These are phyloP conservation scores for Lentinula boryana DNA, from an alignment of 768 basidiomycete genomes.

Conservation along the genomic window DNA sequence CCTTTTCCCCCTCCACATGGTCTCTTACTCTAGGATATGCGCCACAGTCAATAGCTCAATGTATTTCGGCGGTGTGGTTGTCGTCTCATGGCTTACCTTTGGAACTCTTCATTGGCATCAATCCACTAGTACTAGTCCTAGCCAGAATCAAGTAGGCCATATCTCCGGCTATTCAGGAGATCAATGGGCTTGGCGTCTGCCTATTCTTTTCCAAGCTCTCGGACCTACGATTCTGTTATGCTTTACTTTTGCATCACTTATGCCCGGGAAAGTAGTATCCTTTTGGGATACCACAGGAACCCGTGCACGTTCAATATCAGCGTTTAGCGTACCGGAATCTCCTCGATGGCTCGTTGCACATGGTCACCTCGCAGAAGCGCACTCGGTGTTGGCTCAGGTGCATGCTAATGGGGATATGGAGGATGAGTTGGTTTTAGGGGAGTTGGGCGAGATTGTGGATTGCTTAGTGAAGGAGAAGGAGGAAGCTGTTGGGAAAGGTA, in stretches of 20 bases:
- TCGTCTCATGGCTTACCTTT: background rate
- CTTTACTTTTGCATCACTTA: background rate
- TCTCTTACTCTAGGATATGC: background rate
- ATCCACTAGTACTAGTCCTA: background rate
- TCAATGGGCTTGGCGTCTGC: constrained; percentile 3
- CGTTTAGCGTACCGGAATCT: background rate
- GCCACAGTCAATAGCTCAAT: constrained; percentile 5
- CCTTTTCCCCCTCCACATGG: background rate
- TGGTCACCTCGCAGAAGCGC: background rate
- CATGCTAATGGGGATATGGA: constrained; percentile 1
- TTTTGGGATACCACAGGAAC: background rate
- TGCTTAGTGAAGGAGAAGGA: background rate
- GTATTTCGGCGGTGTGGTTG: constrained; percentile 3
- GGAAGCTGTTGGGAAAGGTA: background rate
- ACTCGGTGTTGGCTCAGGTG: background rate
- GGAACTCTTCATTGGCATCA: constrained; percentile 1
- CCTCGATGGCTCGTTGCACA: constrained; percentile 1
- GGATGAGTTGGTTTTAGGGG: background rate
- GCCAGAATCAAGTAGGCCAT: too few relatives aligned
- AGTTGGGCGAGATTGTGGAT: background rate
- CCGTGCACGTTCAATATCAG: background rate
- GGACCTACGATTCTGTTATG: background rate
- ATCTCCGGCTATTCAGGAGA: background rate
- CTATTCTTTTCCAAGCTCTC: constrained; percentile 1
- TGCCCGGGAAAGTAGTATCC: background rate